These are phyloP conservation scores for Rosa lucieae DNA, from an alignment of 306 rosid genomes.

Conservation along the genomic window DNA sequence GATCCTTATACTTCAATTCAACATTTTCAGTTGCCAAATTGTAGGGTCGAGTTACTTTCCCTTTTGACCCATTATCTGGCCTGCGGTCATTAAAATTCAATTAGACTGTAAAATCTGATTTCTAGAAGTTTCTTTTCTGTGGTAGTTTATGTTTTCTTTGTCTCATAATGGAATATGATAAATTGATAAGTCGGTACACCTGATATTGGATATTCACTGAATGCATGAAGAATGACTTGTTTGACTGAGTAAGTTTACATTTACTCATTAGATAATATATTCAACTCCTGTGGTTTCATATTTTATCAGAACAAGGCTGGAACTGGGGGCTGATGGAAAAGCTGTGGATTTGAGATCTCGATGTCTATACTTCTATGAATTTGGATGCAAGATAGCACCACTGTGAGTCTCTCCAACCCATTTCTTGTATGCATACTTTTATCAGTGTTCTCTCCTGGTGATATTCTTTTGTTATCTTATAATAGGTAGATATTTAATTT, in stretches of 20 bases:
- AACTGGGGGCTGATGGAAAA: slow-evolving; percentile 87
- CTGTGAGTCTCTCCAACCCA: slow-evolving; percentile 47
- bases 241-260: slow-evolving; percentile 13
- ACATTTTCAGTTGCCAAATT: slow-evolving; percentile 16
- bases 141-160: background rate
- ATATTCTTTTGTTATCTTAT: background rate
- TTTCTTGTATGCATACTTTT: slow-evolving; percentile 1
- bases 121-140: background rate
- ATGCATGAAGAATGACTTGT: background rate
- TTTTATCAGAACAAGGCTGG: slow-evolving; percentile 70
- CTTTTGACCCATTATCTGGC: background rate
- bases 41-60: background rate
- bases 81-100: background rate
- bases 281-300: background rate
- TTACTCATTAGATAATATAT: background rate
- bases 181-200: background rate
- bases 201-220: background rate
- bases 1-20: background rate
- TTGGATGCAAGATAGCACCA: slow-evolving; percentile 97
- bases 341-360: slow-evolving; percentile 79
- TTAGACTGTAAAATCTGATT: background rate
- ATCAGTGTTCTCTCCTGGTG: background rate
- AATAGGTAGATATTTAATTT: background rate
- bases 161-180: background rate
- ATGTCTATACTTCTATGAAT: slow-evolving; percentile 82